phyloP scores from a whole-genome alignment of 1,284 basidiomycete species.

The Farysia itapuensis region DNA sequence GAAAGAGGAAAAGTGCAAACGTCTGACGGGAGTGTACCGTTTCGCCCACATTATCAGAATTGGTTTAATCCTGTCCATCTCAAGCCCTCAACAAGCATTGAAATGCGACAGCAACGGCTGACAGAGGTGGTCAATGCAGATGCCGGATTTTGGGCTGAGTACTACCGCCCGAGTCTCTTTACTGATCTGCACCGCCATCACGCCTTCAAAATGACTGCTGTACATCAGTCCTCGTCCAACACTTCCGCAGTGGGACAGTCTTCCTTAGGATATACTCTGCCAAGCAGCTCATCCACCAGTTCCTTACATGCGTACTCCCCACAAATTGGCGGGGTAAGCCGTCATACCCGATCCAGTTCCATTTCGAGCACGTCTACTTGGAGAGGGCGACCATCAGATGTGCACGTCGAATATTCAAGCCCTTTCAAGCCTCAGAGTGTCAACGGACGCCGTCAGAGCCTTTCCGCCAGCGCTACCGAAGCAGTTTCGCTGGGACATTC shows the following conservation, averaged over 20 bases:
- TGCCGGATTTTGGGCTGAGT: constrained; percentile 55
- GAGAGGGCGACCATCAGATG: constrained; percentile 1
- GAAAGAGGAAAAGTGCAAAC: constrained; percentile 3
- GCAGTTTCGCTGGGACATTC: too few species aligned
- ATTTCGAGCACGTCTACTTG: constrained; percentile 16
- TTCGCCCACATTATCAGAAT: constrained; percentile 38
- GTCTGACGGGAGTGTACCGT: constrained; percentile 14
- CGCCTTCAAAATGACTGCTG: constrained; percentile 59
- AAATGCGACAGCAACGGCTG: constrained; percentile 34
- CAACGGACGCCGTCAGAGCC: too few species aligned
- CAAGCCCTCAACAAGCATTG: constrained; percentile 15
- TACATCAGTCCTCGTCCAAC: constrained; percentile 41
- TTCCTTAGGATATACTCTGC: constrained; percentile 15
- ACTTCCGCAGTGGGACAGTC: constrained; percentile 10
- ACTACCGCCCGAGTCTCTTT: constrained; percentile 57
- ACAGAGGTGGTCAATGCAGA: constrained; percentile 45
- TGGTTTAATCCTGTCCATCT: constrained; percentile 48
- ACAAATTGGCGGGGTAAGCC: constrained; percentile 13
- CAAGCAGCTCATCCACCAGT: constrained; percentile 17
- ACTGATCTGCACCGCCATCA: constrained; percentile 57
- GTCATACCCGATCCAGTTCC: constrained; percentile 20
- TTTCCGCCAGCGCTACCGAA: too few species aligned
- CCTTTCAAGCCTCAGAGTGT: constrained; percentile 39
- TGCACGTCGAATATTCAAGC: constrained; percentile 26
- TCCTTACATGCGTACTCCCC: constrained; percentile 27